Evolutionary conservation across 2,329 filamentous ascomycete species (phyloP).

Genomic region (Gnomoniopsis smithogilvyi): DNA sequence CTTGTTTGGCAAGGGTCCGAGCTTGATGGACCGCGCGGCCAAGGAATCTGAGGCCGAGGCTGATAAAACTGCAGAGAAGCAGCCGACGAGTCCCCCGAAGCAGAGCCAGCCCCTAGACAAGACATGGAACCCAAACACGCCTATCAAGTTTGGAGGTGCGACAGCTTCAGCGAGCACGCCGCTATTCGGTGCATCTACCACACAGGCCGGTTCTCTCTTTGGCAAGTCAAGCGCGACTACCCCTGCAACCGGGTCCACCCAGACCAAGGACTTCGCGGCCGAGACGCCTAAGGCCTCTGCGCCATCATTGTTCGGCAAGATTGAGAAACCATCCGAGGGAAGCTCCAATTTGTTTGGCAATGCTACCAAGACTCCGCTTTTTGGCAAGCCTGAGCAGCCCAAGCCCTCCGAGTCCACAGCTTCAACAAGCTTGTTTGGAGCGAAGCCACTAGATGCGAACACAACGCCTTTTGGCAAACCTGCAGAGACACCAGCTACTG

Average conservation of each 20-base stretch:
- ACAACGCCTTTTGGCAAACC: slow-evolving; percentile 26
- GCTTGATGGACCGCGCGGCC: slow-evolving; percentile 54
- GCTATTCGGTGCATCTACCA: slow-evolving; percentile 29
- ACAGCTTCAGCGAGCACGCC: slow-evolving; percentile 23
- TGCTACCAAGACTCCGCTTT: slow-evolving; percentile 11
- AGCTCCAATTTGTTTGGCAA: slow-evolving; percentile 17
- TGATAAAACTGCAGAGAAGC: slow-evolving; percentile 24
- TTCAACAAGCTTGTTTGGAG: slow-evolving; percentile 10
- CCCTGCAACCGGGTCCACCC: slow-evolving; percentile 10
- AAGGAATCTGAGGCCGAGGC: slow-evolving; percentile 49
- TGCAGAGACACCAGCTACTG: slow-evolving; percentile 25
- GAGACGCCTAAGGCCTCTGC: slow-evolving; percentile 16
- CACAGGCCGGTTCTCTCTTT: slow-evolving; percentile 32
- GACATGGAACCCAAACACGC: slow-evolving; percentile 46
- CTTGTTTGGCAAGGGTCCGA: slow-evolving; percentile 40
- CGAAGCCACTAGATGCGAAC: slow-evolving; percentile 9
- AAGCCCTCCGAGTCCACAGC: slow-evolving; percentile 27
- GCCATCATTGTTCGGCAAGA: slow-evolving; percentile 14
- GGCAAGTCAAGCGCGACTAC: slow-evolving; percentile 21
- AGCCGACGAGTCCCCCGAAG: slow-evolving; percentile 43
- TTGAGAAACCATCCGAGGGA: slow-evolving; percentile 12
- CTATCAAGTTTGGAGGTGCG: slow-evolving; percentile 50
- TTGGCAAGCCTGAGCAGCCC: slow-evolving; percentile 15
- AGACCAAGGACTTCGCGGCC: slow-evolving; percentile 19
- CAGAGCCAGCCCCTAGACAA: slow-evolving; percentile 33